phyloP scores from a whole-genome alignment of 2,329 filamentous ascomycete genomes.

The Aureobasidium vineae region DNA sequence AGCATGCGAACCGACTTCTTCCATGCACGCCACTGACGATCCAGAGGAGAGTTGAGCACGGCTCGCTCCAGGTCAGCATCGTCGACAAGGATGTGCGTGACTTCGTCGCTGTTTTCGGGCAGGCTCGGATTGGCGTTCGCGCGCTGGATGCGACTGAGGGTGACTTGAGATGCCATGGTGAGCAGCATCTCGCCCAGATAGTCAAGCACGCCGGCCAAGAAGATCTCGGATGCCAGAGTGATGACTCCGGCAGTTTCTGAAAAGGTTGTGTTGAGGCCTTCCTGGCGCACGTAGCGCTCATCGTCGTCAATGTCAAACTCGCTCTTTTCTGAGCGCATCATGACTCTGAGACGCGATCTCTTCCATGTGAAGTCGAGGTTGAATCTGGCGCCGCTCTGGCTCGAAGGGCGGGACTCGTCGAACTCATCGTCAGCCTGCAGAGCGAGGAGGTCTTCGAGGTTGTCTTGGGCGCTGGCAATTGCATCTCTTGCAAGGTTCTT shows the following conservation, averaged over 20 bases:
- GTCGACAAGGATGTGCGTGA: constrained; percentile 67
- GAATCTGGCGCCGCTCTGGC: constrained; percentile 57
- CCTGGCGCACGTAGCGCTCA: constrained; percentile 79
- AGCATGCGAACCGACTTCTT: constrained; percentile 71
- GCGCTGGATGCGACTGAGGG: constrained; percentile 61
- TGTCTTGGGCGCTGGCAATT: constrained; percentile 77
- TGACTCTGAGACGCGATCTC: constrained; percentile 84
- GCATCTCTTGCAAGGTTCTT: constrained; percentile 83
- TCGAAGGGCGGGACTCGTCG: constrained; percentile 41
- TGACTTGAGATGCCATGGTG: constrained; percentile 80
- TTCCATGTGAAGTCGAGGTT: constrained; percentile 95
- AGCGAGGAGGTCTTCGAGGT: constrained; percentile 82
- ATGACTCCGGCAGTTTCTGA: constrained; percentile 53
- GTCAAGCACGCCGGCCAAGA: constrained; percentile 90
- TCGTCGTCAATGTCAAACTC: constrained; percentile 99
- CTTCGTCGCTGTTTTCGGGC: constrained; percentile 8
- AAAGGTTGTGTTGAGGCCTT: constrained; percentile 64
- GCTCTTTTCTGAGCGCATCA: constrained; percentile 96
- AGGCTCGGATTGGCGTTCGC: constrained; percentile 32
- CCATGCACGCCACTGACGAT: constrained; percentile 91
- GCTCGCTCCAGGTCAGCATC: constrained; percentile 92
- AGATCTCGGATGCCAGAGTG: constrained; percentile 90
- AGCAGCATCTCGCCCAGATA: constrained; percentile 90
- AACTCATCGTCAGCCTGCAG: constrained; percentile 69
- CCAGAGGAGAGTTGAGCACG: constrained; percentile 82